Base-by-base conservation (phyloP, 2,329 filamentous ascomycete genomes). In the Sordariomycetes sp. region DNA sequence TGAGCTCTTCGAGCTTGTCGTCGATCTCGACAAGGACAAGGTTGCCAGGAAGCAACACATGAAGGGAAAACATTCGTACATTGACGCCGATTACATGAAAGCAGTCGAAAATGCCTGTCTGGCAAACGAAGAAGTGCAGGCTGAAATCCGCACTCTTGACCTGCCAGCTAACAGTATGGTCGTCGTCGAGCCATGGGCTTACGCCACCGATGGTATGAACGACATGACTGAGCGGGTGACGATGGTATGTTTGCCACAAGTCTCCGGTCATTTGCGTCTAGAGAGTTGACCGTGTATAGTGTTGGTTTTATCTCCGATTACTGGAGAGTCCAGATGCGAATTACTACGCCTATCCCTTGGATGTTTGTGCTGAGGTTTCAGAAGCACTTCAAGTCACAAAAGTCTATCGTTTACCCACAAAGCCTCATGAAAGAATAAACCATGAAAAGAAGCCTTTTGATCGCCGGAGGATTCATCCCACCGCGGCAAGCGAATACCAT, bases 171-270 rank as follows among this genome's bases (percentile, higher is more conserved):
- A 54, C 2, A 57, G 64, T 0, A 55, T 50, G 0, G 64, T 70
- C 2, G 54, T 65, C 4, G 59, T 71, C 24, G 71, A 75, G 42
- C 60, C 71, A 0, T 75, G 71, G 70, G 61, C 69, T 2, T 75
- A 75, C 47, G 70, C 60, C 0, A 64, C 66, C 0, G 68, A 75
- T 45, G 70, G 69, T 0, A 61, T 66, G 54, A 66, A 65, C 31
- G 65, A 72, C 30, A 70, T 68, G 59, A 49, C 48, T 1, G 42
- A 61, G 32, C 54, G 66, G 8, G 57, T 61, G n/a, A 64, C 59
- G 1, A 72, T 72, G 67, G 67, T 68, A 42, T 17, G 49, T 17
- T 1, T 27, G 4, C n/a, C n/a, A n/a, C n/a, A n/a, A n/a, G n/a
- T n/a, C n/a, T 8, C 11, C 23, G 14, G 7, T 28, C n/a, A 14